These are phyloP conservation scores for Phytophthora foliorum DNA, from an alignment of 352 stramenopile species.

Conservation along the genomic window DNA sequence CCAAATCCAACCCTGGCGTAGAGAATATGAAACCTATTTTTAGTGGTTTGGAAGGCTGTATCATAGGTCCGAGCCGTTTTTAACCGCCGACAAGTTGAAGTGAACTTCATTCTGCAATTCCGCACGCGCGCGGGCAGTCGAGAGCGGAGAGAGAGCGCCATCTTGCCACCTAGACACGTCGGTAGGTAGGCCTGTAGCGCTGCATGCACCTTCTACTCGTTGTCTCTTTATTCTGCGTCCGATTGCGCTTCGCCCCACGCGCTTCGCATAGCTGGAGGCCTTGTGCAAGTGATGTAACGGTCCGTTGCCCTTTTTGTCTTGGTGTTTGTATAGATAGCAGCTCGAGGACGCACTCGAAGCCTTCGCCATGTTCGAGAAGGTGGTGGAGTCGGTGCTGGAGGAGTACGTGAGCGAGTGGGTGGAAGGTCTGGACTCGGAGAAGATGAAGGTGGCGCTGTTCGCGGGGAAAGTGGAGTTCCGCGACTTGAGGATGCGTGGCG, in stretches of 20 bases:
- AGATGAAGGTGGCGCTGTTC: conserved; percentile 90
- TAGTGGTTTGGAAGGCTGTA: neutral
- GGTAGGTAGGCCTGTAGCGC: neutral
- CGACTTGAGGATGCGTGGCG: conserved; percentile 76
- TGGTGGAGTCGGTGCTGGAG: conserved; percentile 85
- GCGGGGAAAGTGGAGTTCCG: conserved; percentile 86
- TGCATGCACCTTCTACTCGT: neutral
- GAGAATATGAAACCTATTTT: conserved; percentile 15
- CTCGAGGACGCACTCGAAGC: neutral
- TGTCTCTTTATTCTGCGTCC: neutral
- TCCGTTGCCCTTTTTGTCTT: conserved; percentile 13
- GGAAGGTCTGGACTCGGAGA: conserved; percentile 86
- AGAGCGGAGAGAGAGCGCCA: conserved; percentile 17
- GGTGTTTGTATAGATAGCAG: conserved; percentile 2
- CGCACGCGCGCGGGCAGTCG: conserved; percentile 20
- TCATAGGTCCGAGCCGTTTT: conserved; percentile 20
- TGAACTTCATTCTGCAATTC: conserved; percentile 40
- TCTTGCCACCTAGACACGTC: neutral
- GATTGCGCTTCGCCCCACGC: conserved; percentile 7
- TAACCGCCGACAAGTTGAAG: conserved; percentile 39
- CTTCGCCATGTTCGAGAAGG: conserved; percentile 83
- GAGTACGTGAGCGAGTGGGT: conserved; percentile 91
- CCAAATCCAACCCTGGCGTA: conserved; percentile 5
- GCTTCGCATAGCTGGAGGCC: neutral
- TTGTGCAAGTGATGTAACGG: conserved; percentile 19